Evolutionary conservation across 2,329 filamentous ascomycete genomes (phyloP).

Genomic region (Triangularia setosa): DNA sequence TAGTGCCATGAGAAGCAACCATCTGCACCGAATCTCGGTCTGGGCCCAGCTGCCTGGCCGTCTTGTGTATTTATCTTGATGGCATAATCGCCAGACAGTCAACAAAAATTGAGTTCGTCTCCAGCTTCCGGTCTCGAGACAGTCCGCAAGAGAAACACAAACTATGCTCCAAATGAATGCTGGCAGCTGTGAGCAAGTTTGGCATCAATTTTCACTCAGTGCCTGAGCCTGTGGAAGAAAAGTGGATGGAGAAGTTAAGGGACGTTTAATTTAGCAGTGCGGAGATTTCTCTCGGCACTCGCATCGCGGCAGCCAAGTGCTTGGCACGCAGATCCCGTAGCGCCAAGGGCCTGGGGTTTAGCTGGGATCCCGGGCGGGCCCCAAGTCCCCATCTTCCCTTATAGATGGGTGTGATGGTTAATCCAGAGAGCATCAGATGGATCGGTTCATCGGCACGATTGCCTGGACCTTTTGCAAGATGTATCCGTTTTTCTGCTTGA

Average conservation of each 20-base stretch:
- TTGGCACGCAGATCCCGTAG: conserved; percentile 23
- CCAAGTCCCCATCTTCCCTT: not conserved
- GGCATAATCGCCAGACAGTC: no score
- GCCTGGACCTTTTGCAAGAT: not conserved
- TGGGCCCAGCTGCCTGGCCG: not conserved
- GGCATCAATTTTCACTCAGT: not conserved
- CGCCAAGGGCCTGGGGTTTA: conserved; percentile 16
- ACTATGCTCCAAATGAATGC: not conserved
- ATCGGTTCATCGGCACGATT: not conserved
- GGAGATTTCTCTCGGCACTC: conserved; percentile 12
- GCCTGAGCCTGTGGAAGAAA: not conserved
- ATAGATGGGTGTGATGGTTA: conserved; percentile 3
- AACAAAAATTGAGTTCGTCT: no score
- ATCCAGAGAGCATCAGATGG: not conserved
- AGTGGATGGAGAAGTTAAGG: not conserved
- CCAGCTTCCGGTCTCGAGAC: no score
- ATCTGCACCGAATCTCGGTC: not conserved
- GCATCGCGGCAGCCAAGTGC: conserved; percentile 14
- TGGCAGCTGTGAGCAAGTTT: not conserved
- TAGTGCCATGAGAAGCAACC: not conserved
- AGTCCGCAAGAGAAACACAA: not conserved
- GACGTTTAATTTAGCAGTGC: conserved; percentile 11
- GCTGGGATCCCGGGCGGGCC: not conserved
- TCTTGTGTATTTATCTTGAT: not conserved
- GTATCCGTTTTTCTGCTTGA: not conserved